Percentiles rank a stretch among this genome's conserved stretches.
Conservation (phyloP, 108 stramenopile genomes). For the Mayamaea pseudoterrestris region DNA sequence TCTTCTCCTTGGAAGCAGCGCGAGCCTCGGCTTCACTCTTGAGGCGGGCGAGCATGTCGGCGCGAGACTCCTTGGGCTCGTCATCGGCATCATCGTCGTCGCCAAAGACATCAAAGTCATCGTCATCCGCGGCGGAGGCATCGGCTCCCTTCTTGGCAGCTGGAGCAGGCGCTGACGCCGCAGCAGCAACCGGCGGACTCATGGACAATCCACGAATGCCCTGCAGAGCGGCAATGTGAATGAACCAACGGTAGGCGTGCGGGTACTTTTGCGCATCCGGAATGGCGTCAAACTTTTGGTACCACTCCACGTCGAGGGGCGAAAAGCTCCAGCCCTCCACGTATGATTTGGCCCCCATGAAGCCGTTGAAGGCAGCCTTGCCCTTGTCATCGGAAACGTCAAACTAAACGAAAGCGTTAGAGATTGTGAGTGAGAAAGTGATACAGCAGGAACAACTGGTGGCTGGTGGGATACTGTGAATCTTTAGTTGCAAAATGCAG, state of each 20-base stretch:
- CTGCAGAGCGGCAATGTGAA: constrained; percentile 43
- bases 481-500: too few species aligned
- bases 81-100: constrained; percentile 24
- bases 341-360: constrained; percentile 36
- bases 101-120: constrained; percentile 15
- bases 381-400: too few species aligned
- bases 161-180: constrained; percentile 11
- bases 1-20: constrained; percentile 18
- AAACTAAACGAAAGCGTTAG: too few species aligned
- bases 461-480: too few species aligned
- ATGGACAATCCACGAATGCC: constrained; percentile 12
- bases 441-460: too few species aligned
- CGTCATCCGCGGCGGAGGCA: constrained; percentile 9
- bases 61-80: constrained; percentile 16
- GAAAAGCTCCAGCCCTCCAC: constrained; percentile 35
- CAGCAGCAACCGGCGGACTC: constrained; percentile 3
- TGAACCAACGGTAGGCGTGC: constrained; percentile 53
- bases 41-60: constrained; percentile 22
- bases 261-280: constrained; percentile 29
- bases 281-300: constrained; percentile 3
- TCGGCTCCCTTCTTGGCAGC: constrained; percentile 4
- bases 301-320: constrained; percentile 39
- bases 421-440: too few species aligned
- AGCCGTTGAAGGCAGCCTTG: constrained; percentile 23
- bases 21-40: constrained; percentile 31